Base-by-base conservation (phyloP, 2,329 filamentous ascomycete genomes). In the Diaporthe helianthi region DNA sequence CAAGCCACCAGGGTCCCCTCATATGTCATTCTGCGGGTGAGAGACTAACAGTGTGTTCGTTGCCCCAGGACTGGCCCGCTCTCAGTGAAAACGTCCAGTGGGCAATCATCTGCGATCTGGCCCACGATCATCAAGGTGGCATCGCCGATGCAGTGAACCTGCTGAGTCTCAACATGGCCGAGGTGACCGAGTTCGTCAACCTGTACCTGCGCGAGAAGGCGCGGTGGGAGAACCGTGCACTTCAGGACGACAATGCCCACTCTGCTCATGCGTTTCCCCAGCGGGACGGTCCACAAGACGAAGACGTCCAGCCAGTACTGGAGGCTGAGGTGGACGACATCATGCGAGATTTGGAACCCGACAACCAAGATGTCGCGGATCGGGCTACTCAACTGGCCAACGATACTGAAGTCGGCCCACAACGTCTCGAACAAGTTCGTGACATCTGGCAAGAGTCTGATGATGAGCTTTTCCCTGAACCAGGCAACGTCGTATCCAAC, bases 51-150 rank as follows among this genome's bases (percentile, higher is more conserved):
- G 29, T 12, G 13, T 19, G 8, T 29, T n/a, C 17, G 19, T 19
- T 12, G 22, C 15, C 24, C 13, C 29, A 70, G 54, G 26, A 68
- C 29, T 77, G 75, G 75, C 13, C 61, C 0, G 53, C 69, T 36
- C 72, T 77, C 13, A 52, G 73, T 5, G 58, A 72, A 22, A 69
- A 70, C 22, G 70, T 74, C 63, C 72, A 75, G 61, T 74, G 72
- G 26, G 68, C 74, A 33, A 73, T 76, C 54, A 22, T 74, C 19
- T 58, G 67, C 24, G 72, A 75, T 22, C 44, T 75, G 47, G 70
- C 70, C 10, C 26, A 44, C 22, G 33, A 55, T 15, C 44, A 60
- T 44, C 44, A 24, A 22, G 58, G 24, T 15, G 71, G 71, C 13
- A 70, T 76, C 46, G 58, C 67, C 22, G 36, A 49, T 0, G 71